phyloP scores from a whole-genome alignment of 2,329 filamentous ascomycete genomes.

The Sporothrix euskadiensis region DNA sequence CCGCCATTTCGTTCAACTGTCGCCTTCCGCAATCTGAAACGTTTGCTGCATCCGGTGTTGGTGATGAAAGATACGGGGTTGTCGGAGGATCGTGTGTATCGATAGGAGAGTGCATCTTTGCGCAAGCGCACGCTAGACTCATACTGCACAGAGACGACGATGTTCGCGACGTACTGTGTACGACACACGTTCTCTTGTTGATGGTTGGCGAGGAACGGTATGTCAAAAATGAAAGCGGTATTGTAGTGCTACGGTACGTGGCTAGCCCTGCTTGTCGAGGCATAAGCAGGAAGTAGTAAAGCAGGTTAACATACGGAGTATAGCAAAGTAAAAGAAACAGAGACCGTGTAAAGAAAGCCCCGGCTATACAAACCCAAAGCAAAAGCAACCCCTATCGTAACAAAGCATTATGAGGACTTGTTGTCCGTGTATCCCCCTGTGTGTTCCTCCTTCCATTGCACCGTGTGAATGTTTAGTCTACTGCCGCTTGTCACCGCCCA shows the following conservation, averaged over 20 bases:
- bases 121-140: neutral
- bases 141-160: too few relatives aligned
- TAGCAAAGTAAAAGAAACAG: neutral
- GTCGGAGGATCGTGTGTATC: neutral
- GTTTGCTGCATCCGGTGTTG: neutral
- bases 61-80: neutral
- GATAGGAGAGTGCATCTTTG: neutral
- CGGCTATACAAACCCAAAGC: neutral
- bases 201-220: neutral
- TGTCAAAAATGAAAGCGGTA: neutral
- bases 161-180: too few relatives aligned
- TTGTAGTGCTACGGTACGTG: slow-evolving; percentile 6
- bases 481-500: slow-evolving; percentile 49
- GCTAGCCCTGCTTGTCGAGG: neutral
- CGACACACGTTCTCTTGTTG: neutral
- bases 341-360: neutral
- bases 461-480: neutral
- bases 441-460: too few relatives aligned
- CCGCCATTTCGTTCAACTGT: neutral
- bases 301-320: neutral
- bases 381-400: slow-evolving; percentile 11
- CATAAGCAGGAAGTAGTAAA: neutral
- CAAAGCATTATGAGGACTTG: neutral
- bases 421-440: too few relatives aligned
- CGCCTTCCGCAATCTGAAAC: neutral